Percentiles rank a stretch among this genome's conserved stretches.
Conservation (phyloP, 148 eudicot genomes). For the Camellia sinensis region DNA sequence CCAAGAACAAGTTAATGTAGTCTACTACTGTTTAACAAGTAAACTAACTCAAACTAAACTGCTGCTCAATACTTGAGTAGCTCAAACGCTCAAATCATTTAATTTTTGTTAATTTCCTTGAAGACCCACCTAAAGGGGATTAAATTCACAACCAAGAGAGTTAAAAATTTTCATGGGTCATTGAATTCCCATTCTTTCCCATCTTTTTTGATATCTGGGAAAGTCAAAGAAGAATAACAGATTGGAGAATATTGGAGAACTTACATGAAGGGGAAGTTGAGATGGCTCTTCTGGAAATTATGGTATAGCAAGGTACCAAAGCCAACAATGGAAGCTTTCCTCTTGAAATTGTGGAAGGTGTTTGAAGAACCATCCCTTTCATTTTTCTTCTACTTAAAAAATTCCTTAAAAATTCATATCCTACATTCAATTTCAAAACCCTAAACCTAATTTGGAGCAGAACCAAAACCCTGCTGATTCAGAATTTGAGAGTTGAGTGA, state of each 20-base stretch:
- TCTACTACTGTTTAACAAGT: not conserved
- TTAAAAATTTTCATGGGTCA: not conserved
- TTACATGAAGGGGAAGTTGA: slow-evolving; percentile 17
- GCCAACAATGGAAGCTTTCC: slow-evolving; percentile 24
- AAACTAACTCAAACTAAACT: not conserved
- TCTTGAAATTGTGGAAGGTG: slow-evolving; percentile 16
- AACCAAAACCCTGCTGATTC: not conserved
- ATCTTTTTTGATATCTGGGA: not conserved
- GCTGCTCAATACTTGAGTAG: not conserved
- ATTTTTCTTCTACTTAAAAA: slow-evolving; percentile 13
- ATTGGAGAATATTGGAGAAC: not conserved
- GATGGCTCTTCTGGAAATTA: slow-evolving; percentile 8
- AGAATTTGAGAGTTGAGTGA: not conserved
- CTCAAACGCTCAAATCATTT: not conserved
- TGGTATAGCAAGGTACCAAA: slow-evolving; percentile 15
- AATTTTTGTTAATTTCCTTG: not conserved
- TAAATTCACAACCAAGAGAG: not conserved
- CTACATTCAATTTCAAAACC: not conserved
- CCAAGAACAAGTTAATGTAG: not conserved
- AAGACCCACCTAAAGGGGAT: not conserved
- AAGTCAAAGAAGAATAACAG: not conserved
- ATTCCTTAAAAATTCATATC: slow-evolving; percentile 10
- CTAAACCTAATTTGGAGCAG: slow-evolving; percentile 1
- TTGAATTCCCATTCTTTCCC: not conserved
- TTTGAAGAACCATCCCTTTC: slow-evolving; percentile 13